These are phyloP conservation scores for Vaccinium myrtillus DNA, from an alignment of 148 eudicot species.

Conservation along the genomic window DNA sequence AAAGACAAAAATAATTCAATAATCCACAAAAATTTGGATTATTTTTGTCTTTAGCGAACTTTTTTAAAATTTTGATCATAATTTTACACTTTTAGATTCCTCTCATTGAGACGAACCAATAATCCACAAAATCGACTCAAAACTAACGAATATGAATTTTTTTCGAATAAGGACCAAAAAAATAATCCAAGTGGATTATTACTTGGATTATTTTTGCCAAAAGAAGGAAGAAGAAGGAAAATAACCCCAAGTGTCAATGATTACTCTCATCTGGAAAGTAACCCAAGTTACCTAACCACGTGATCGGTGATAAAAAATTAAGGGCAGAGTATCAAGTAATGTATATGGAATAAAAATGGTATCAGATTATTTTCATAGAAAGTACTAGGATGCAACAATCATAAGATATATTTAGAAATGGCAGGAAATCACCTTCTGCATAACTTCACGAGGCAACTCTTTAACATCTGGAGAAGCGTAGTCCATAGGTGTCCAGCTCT, in stretches of 20 bases:
- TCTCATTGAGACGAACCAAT: too few relatives aligned
- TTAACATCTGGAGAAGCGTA: constrained; percentile 55
- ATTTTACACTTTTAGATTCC: too few relatives aligned
- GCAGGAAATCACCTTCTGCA: constrained; percentile 43
- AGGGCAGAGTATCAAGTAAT: neutral
- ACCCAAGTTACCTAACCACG: neutral
- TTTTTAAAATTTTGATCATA: too few relatives aligned
- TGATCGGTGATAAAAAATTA: neutral
- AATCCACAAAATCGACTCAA: too few relatives aligned
- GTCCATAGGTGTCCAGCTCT: constrained; percentile 83
- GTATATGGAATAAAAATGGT: neutral
- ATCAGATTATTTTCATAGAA: neutral
- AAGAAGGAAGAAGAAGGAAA: neutral
- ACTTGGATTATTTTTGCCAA: too few relatives aligned
- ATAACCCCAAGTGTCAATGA: neutral
- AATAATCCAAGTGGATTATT: too few relatives aligned
- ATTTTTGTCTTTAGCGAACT: too few relatives aligned
- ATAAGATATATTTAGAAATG: neutral
- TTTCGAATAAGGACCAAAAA: too few relatives aligned
- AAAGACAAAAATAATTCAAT: too few relatives aligned
- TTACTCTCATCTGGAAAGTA: neutral
- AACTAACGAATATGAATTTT: too few relatives aligned
- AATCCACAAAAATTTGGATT: too few relatives aligned
- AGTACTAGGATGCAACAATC: neutral
- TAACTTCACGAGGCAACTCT: constrained; percentile 45